Percentiles rank a stretch among this genome's conserved stretches.
These are phyloP conservation scores for Ormosia emarginata DNA, from an alignment of 306 rosid genomes.

Conservation along the genomic window DNA sequence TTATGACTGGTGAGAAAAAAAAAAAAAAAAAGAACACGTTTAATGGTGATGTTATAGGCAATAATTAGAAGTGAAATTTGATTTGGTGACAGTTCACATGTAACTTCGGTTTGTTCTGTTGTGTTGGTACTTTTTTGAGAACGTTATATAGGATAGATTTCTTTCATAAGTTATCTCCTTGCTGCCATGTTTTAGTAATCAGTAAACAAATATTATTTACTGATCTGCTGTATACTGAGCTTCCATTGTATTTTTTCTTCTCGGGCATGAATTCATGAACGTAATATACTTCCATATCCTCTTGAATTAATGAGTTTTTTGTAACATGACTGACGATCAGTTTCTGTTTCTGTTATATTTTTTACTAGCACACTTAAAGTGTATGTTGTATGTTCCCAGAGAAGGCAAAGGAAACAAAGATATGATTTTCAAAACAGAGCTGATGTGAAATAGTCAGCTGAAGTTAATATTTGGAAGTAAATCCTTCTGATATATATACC, in stretches of 20 bases:
- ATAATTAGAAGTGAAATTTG: slow-evolving; percentile 29
- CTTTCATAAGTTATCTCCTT: slow-evolving; percentile 38
- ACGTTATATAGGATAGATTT: slow-evolving; percentile 39
- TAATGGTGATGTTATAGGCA: slow-evolving; percentile 33
- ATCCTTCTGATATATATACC: background rate
- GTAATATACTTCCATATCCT: background rate
- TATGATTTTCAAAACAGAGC: background rate
- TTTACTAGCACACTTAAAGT: background rate
- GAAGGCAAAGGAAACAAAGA: too few relatives aligned
- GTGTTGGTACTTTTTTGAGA: slow-evolving; percentile 27
- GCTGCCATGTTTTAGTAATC: slow-evolving; percentile 24
- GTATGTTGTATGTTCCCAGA: too few relatives aligned
- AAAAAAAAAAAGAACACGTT: too few relatives aligned
- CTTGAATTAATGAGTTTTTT: background rate
- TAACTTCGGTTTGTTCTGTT: slow-evolving; percentile 26
- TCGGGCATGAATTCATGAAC: background rate
- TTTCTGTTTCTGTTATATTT: background rate
- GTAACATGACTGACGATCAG: background rate
- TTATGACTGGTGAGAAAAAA: slow-evolving; percentile 23
- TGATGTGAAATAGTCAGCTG: background rate
- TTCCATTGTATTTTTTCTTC: background rate
- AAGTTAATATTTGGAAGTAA: background rate
- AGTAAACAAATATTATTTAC: slow-evolving; percentile 26
- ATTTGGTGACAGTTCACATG: slow-evolving; percentile 31
- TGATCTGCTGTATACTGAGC: slow-evolving; percentile 17